A percentile compares a stretch with the other conserved stretches of the same genome.
phyloP scores from a whole-genome alignment of 192 early-diverging fungal species.

The Coemansia sp. region DNA sequence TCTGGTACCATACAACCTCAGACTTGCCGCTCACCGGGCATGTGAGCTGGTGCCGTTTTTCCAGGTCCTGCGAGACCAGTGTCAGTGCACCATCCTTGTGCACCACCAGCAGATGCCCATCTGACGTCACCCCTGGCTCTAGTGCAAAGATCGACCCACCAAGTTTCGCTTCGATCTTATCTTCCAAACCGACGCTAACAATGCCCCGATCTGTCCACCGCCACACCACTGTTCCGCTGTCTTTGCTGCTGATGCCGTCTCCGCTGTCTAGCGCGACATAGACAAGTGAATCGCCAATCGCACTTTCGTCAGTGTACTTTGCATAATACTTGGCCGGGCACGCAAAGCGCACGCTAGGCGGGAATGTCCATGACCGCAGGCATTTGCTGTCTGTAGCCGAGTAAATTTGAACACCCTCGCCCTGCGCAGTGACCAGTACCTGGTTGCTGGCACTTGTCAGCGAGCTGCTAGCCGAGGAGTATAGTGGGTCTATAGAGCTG shows the following conservation, averaged over 20 bases:
- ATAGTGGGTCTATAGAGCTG: conserved; percentile 39
- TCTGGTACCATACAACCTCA: conserved; percentile 44
- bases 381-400: conserved; percentile 50
- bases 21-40: conserved; percentile 15
- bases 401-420: conserved; percentile 51
- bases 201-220: conserved; percentile 52
- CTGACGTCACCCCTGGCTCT: conserved; percentile 34
- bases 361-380: conserved; percentile 51
- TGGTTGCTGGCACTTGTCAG: conserved; percentile 14
- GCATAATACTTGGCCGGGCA: conserved; percentile 48
- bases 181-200: conserved; percentile 46
- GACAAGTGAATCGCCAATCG: conserved; percentile 22
- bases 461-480: background rate
- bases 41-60: conserved; percentile 7
- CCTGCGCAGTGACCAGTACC: conserved; percentile 40
- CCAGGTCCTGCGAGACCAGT: conserved; percentile 21
- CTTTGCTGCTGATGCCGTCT: conserved; percentile 14
- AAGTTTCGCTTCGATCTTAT: conserved; percentile 27
- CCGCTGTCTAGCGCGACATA: conserved; percentile 35
- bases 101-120: conserved; percentile 32
- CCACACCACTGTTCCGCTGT: conserved; percentile 33
- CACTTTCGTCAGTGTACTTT: conserved; percentile 14
- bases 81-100: conserved; percentile 40
- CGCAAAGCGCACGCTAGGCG: conserved; percentile 47
- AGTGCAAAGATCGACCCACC: conserved; percentile 26